These are phyloP conservation scores for Mycosphaerella sp. DNA, from an alignment of 2,329 filamentous ascomycete species.

Conservation along the genomic window DNA sequence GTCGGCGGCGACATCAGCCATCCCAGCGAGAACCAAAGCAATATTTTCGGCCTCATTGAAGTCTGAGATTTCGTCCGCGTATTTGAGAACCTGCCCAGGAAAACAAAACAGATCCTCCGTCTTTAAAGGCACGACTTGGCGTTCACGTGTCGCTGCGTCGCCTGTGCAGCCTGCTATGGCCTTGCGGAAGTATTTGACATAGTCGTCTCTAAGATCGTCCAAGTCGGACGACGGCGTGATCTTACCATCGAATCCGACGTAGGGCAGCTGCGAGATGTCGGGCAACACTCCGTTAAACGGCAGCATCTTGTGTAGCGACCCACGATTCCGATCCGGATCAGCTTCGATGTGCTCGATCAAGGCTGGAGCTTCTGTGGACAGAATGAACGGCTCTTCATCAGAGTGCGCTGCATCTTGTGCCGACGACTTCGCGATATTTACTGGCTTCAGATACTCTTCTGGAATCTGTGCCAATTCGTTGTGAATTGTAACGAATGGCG, in stretches of 20 bases:
- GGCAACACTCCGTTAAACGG: slow-evolving; percentile 45
- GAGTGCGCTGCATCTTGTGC: neutral
- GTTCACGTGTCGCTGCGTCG: slow-evolving; percentile 32
- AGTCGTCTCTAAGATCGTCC: slow-evolving; percentile 45
- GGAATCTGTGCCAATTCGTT: slow-evolving; percentile 65
- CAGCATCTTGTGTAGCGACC: slow-evolving; percentile 41
- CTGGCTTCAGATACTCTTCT: slow-evolving; percentile 51
- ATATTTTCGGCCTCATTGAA: slow-evolving; percentile 3
- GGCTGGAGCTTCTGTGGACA: slow-evolving; percentile 23
- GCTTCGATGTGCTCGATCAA: slow-evolving; percentile 37
- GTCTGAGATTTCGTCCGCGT: slow-evolving; percentile 17
- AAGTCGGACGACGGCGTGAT: slow-evolving; percentile 37
- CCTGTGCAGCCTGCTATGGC: slow-evolving; percentile 61
- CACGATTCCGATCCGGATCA: slow-evolving; percentile 39
- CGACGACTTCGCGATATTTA: slow-evolving; percentile 6
- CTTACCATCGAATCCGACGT: slow-evolving; percentile 60
- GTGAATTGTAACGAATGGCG: slow-evolving; percentile 64
- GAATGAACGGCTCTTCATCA: slow-evolving; percentile 35
- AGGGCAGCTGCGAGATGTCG: slow-evolving; percentile 46
- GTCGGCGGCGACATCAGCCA: slow-evolving; percentile 1
- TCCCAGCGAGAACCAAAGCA: slow-evolving; percentile 8
- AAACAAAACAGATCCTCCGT: slow-evolving; percentile 62
- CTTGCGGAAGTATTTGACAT: slow-evolving; percentile 53
- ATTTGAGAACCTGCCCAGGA: slow-evolving; percentile 25
- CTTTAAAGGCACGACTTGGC: slow-evolving; percentile 30